Base-by-base conservation (phyloP, 2,329 filamentous ascomycete species). In the Colletotrichum sp. region DNA sequence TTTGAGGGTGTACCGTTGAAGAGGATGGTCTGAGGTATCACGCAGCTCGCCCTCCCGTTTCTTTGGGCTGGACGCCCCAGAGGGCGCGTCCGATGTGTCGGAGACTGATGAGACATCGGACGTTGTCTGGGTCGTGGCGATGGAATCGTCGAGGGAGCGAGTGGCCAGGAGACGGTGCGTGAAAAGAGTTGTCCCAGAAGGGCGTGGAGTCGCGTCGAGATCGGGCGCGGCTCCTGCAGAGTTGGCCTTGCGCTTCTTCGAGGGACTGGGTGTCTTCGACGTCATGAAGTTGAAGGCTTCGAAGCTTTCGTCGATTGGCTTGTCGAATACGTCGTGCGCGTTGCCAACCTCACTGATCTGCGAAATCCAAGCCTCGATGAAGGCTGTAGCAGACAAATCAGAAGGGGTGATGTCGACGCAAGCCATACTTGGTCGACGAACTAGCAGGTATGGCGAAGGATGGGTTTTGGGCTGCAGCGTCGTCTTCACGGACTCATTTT, bases 21-120 rank as follows among this genome's bases (percentile, higher is more conserved):
- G 44, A 6, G 65, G 65, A n/a, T 69, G 26, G 0, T 39, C 18
- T 8, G 16, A 8, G 0, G 28, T 44, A 7, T 24, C 18, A 0
- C 49, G 49, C 9, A 69, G 65, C 49, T 36, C 30, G 30, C 13
- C 24, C 30, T 69, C 65, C 0, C 65, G 65, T 15, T 69, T 69
- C 49, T 69, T 69, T 4, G 65, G 49, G 30, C 65, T 69, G 24
- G 32, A n/a, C 4, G 18, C 16, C 7, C 60, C 60, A 30, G 60
- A 64, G 60, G 15, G 60, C 3, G 24, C 32, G 10, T 24, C 32
- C 4, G 60, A 64, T 15, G n/a, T 12, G 21, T 57, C 21, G 21
- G 52, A 57, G 52, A 21, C 52, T 3, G 30, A 36, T 13, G n/a
- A 12, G 1, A 24, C 18, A 36, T 64, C 32, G 2, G 60, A 64